Conservation (phyloP, 2,329 filamentous ascomycete genomes). For the Beauveria scarabaeidicola region DNA sequence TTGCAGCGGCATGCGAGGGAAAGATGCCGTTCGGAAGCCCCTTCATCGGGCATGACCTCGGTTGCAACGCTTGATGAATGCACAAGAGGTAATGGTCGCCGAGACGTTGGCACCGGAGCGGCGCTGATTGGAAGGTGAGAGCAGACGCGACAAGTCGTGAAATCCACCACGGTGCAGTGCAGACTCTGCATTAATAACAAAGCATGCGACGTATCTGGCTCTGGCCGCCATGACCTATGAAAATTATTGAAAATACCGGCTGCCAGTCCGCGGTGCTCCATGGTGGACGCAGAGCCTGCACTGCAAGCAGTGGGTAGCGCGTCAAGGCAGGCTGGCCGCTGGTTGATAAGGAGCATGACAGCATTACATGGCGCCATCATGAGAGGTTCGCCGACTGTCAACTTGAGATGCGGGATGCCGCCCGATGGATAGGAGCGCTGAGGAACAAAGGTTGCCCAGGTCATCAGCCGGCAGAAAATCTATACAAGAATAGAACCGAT, state of each 20-base stretch:
- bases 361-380: neutral
- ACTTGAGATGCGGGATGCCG: neutral
- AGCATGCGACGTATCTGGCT: conserved; percentile 3
- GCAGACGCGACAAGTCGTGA: neutral
- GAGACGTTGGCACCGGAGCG: neutral
- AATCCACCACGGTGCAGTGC: neutral
- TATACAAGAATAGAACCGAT: neutral
- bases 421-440: neutral
- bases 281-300: neutral
- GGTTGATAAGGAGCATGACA: neutral
- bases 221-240: neutral
- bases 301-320: neutral
- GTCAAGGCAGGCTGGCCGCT: neutral
- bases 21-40: neutral
- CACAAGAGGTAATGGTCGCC: neutral
- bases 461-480: neutral
- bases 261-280: neutral
- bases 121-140: neutral
- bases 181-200: neutral
- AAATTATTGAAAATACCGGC: neutral
- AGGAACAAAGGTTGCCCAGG: neutral
- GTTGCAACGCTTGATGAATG: neutral
- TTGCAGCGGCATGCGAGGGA: neutral
- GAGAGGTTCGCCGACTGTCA: neutral
- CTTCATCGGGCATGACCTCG: neutral